Evolutionary conservation across 495 filamentous ascomycete genomes (phyloP), one percentile per base, ranked within the genome.

Genomic region (Penicillium macrosclerotiorum): DNA sequence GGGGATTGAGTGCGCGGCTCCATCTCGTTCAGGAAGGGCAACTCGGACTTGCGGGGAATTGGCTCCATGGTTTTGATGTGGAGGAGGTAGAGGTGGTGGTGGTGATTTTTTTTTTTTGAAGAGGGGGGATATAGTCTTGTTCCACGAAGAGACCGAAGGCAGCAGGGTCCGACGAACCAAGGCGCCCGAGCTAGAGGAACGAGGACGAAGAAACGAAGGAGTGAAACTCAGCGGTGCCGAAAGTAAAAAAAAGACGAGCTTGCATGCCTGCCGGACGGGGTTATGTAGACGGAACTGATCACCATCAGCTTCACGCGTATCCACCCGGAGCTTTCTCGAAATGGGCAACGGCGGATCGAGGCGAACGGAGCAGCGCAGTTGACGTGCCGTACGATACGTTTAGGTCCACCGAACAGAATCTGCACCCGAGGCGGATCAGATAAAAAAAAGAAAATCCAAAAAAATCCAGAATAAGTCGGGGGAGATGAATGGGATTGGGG

Each of bases 371-470:
- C 33, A n/a, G 13, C 18, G 17, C 11, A 45, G 7, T 43, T 33
- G 33, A 38, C 38, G 43, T 52, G 37, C 25, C 49, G 43, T 52
- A 52, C 39, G 33, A 47, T 52, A 52, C 50, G 39, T 52, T 47
- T 37, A 36, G 30, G 27, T 26, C 20, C 12, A n/a, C 19, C 12
- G 17, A 31, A 31, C 9, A 18, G 27, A n/a, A n/a, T n/a, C n/a
- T n/a, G n/a, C 24, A 40, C 31, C 24, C 31, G 17, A 38, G 51
- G 50, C 59, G 56, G 59, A 63, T 63, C 59, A 54, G 59, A 60
- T 60, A 63, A 60, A 51, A 56, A 48, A 54, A 49, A 47, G n/a
- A n/a, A n/a, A n/a, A n/a, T n/a, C n/a, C n/a, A n/a, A n/a, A n/a
- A n/a, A n/a, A n/a, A n/a, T n/a, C n/a, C n/a, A n/a, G n/a, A n/a